Evolutionary conservation across 352 stramenopile species (phyloP).

Genomic region (Phytophthora sp.): DNA sequence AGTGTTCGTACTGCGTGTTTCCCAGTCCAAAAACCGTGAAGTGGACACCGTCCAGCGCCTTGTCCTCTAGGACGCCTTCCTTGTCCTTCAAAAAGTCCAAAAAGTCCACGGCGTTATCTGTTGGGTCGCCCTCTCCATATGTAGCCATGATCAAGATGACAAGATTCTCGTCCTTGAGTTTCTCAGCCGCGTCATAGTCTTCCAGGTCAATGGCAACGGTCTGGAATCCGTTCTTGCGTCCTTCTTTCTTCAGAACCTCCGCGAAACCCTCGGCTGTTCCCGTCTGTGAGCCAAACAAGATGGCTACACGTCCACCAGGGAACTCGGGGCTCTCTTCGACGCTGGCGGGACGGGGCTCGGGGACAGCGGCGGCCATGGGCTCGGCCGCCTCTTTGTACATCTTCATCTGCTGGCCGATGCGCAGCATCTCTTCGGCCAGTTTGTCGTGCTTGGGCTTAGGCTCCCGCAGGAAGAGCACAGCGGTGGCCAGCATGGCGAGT

Average conservation of each 20-base stretch:
- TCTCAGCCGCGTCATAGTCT: slow-evolving; percentile 88
- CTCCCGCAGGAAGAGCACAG: slow-evolving; percentile 66
- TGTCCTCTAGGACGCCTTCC: slow-evolving; percentile 24
- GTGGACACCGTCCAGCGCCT: slow-evolving; percentile 65
- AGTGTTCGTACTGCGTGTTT: slow-evolving; percentile 99
- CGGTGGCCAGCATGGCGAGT: slow-evolving; percentile 66
- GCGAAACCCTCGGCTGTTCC: slow-evolving; percentile 98
- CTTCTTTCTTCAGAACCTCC: slow-evolving; percentile 92
- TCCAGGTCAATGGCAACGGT: slow-evolving; percentile 94
- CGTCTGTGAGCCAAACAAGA: slow-evolving; percentile 98
- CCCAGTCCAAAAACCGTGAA: slow-evolving; percentile 98
- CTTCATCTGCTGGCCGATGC: slow-evolving; percentile 82
- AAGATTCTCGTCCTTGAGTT: slow-evolving; percentile 52
- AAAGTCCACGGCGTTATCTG: slow-evolving; percentile 97
- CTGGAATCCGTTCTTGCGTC: slow-evolving; percentile 86
- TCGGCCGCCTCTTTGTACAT: slow-evolving; percentile 76
- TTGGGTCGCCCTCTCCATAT: slow-evolving; percentile 98
- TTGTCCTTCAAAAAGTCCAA: slow-evolving; percentile 91
- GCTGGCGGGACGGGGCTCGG: slow-evolving; percentile 7
- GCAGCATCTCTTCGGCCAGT: slow-evolving; percentile 69
- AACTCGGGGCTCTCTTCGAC: slow-evolving; percentile 46
- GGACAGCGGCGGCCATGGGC: not conserved
- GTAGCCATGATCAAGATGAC: slow-evolving; percentile 97
- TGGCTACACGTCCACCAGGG: slow-evolving; percentile 79
- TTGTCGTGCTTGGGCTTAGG: slow-evolving; percentile 67